phyloP scores from a whole-genome alignment of 164 flowering plant species.

The Platanus orientalis region DNA sequence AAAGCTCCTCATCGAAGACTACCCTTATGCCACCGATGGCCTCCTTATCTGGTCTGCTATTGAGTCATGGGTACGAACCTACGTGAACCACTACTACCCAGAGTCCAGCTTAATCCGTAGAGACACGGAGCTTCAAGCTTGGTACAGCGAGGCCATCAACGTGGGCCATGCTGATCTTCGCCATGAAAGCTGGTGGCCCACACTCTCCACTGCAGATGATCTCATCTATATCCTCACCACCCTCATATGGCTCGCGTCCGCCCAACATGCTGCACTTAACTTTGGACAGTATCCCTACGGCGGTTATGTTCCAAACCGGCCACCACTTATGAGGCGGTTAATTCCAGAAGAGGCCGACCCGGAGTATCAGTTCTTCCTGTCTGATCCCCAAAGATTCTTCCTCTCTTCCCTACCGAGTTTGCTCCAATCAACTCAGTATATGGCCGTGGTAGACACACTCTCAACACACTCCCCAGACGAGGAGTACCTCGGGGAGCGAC shows the following conservation, averaged over 20 bases:
- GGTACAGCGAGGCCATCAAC: conserved; percentile 81
- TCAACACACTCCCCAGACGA: conserved; percentile 94
- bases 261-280: conserved; percentile 95
- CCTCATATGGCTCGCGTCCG: conserved; percentile 88
- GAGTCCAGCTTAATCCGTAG: conserved; percentile 30
- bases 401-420: conserved; percentile 63
- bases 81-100: conserved; percentile 71
- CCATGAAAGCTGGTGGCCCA: conserved; percentile 81
- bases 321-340: conserved; percentile 77
- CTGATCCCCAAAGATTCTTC: conserved; percentile 75
- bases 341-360: conserved; percentile 73
- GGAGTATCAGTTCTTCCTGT: conserved; percentile 48
- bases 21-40: conserved; percentile 91
- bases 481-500: conserved; percentile 85
- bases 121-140: conserved; percentile 81
- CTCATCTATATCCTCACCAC: conserved; percentile 69
- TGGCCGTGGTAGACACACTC: conserved; percentile 88
- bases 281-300: conserved; percentile 97
- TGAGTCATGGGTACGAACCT: conserved; percentile 60
- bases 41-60: conserved; percentile 83
- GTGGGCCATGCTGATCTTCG: conserved; percentile 82
- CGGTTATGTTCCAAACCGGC: conserved; percentile 94
- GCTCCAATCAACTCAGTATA: conserved; percentile 66
- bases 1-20: conserved; percentile 66
- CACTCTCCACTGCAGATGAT: conserved; percentile 33